Percentiles rank a stretch among this genome's conserved stretches.
Conservation (phyloP, 2,329 filamentous ascomycete genomes). For the Penicillium fuscoglaucum region DNA sequence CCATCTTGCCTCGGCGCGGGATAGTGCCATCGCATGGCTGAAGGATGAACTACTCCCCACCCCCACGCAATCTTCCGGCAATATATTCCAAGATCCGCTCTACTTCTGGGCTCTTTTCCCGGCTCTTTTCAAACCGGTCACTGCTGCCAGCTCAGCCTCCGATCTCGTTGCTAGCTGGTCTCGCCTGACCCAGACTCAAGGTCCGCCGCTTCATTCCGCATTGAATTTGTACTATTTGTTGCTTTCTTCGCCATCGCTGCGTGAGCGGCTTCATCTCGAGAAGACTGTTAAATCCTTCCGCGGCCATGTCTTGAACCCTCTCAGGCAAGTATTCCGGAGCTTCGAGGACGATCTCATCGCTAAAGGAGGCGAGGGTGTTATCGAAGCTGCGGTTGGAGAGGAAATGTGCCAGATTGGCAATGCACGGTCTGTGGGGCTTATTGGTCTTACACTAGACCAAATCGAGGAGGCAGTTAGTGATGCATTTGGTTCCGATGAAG, state of each 20-base stretch:
- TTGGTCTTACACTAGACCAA: conserved; percentile 36
- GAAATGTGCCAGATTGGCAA: conserved; percentile 37
- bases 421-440: conserved; percentile 37
- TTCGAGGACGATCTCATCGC: conserved; percentile 35
- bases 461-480: conserved; percentile 37
- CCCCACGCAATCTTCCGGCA: conserved; percentile 17
- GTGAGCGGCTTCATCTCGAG: conserved; percentile 49
- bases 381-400: conserved; percentile 37
- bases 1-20: conserved; percentile 55
- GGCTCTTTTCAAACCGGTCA: conserved; percentile 53
- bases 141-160: conserved; percentile 42
- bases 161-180: conserved; percentile 47
- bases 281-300: conserved; percentile 37
- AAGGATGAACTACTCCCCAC: conserved; percentile 60
- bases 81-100: conserved; percentile 39
- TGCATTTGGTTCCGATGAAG: conserved; percentile 30
- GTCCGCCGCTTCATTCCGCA: conserved; percentile 54
- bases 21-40: conserved; percentile 60
- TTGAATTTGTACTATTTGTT: conserved; percentile 62
- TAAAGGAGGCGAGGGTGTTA: conserved; percentile 41
- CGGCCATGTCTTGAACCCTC: conserved; percentile 33
- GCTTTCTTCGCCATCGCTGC: conserved; percentile 51
- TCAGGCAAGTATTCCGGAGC: conserved; percentile 34
- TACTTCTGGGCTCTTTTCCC: conserved; percentile 49
- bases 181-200: conserved; percentile 49